Evolutionary conservation across 139 green algal species (phyloP), one percentile per base, ranked within the genome.

Genomic region (Chlorella vulgaris): DNA sequence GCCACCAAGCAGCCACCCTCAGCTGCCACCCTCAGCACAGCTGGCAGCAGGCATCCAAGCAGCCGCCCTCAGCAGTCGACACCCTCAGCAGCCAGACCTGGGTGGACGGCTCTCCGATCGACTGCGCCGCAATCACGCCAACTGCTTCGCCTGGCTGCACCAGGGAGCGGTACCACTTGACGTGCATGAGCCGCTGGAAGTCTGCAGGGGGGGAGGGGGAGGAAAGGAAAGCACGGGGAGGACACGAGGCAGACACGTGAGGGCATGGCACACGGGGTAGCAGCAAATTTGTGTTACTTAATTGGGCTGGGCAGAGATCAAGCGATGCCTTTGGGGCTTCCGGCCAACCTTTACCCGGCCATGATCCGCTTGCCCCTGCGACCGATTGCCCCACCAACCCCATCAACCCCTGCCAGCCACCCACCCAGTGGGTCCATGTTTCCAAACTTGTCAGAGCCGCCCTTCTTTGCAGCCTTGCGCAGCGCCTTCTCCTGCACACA

Each of bases 81-180:
- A 18, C 31, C 65, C 21, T 42, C 13, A 15, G 33, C 28, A 2
- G 50, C 8, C 40, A n/a, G n/a, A 69, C 74, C 82, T 95, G 93
- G 5, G 94, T 98, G 47, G 90, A 95, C 2, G 95, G 93, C 90
- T 97, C 94, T 50, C 96, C 97, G 2, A 99, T 83, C 26, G 88
- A 96, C 86, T 99, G 97, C 18, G 92, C 96, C 4, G 96, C 96
- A 13, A 99, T 78, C 24, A 98, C 94, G 2, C 97, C 96, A 39
- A 99, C 95, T 19, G 94, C 93, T 88, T 99, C 96, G 0, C 97
- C 96, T 4, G 96, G 91, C 4, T 83, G 86, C 35, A 87, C 93
- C 84, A 93, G 86, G 31, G 79, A 87, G 22, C 82, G 82, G 89
- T 97, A 91, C 89, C 92, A 99, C 87, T 96, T 96, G 47, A 97